phyloP scores from a whole-genome alignment of 2,329 filamentous ascomycete genomes.

The Pyrenochaeta sp. region DNA sequence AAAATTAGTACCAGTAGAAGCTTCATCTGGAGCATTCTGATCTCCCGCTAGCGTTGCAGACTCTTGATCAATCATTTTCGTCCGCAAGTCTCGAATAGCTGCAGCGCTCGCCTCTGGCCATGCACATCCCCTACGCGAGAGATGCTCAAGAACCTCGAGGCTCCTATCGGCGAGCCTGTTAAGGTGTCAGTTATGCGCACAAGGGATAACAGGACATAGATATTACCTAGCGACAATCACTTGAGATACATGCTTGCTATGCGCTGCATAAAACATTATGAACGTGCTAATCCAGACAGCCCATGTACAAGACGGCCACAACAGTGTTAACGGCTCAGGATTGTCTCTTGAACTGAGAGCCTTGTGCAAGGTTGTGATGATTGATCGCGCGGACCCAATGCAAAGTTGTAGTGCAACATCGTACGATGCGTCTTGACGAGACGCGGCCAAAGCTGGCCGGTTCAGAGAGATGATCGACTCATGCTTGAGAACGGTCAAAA shows the following conservation, averaged over 20 bases:
- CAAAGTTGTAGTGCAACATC: constrained; percentile 61
- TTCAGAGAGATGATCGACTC: constrained; percentile 63
- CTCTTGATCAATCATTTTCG: constrained; percentile 19
- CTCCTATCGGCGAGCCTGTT: constrained; percentile 34
- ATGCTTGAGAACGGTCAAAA: constrained; percentile 58
- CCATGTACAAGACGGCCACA: constrained; percentile 64
- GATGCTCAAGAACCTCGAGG: constrained; percentile 33
- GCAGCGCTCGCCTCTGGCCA: constrained; percentile 43
- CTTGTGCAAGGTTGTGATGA: constrained; percentile 55
- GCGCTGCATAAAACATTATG: constrained; percentile 61
- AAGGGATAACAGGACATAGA: background rate
- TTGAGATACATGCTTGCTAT: constrained; percentile 54
- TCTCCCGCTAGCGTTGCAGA: background rate
- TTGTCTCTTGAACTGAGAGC: constrained; percentile 18
- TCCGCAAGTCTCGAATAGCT: constrained; percentile 34
- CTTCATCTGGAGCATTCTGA: background rate
- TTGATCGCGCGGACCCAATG: constrained; percentile 60
- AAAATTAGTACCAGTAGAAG: background rate
- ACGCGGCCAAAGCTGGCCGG: constrained; percentile 59
- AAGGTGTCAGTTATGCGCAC: constrained; percentile 7
- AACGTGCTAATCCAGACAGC: constrained; percentile 64
- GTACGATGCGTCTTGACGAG: constrained; percentile 55
- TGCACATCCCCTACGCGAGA: constrained; percentile 34
- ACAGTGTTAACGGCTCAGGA: constrained; percentile 43
- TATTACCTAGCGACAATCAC: constrained; percentile 52